Evolutionary conservation across 331 rosid genomes (phyloP).

Genomic region (Rosa hybrid): DNA sequence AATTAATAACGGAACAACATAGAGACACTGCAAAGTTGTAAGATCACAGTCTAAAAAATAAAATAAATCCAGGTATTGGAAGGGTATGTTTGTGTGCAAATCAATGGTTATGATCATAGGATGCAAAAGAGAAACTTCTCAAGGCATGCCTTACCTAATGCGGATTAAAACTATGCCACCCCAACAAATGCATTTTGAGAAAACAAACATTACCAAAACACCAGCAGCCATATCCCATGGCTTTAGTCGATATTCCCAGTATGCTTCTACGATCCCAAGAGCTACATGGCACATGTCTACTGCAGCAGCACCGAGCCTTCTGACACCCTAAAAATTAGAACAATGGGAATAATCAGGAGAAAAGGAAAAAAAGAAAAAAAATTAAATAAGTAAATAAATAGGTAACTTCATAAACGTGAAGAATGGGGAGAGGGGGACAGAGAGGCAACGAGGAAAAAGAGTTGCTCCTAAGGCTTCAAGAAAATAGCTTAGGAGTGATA

Average conservation of each 20-base stretch:
- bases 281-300: conserved; percentile 99
- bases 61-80: background rate
- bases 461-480: background rate
- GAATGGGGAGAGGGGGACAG: background rate
- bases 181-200: background rate
- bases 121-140: background rate
- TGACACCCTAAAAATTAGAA: conserved; percentile 73
- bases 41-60: background rate
- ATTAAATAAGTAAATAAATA: background rate
- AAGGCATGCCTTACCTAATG: background rate
- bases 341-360: background rate
- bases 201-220: conserved; percentile 62
- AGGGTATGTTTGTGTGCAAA: background rate
- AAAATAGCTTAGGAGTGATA: conserved; percentile 10
- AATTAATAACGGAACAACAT: background rate
- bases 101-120: background rate
- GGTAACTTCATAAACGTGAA: background rate
- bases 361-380: background rate
- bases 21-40: background rate
- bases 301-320: conserved; percentile 98
- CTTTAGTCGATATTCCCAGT: conserved; percentile 98
- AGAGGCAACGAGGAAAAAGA: background rate
- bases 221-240: conserved; percentile 99
- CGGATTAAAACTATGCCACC: background rate
- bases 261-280: conserved; percentile 90